Evolutionary conservation across 345 rosid species (phyloP), one percentile per base, ranked within the genome.

Genomic region (Populus deltoides): DNA sequence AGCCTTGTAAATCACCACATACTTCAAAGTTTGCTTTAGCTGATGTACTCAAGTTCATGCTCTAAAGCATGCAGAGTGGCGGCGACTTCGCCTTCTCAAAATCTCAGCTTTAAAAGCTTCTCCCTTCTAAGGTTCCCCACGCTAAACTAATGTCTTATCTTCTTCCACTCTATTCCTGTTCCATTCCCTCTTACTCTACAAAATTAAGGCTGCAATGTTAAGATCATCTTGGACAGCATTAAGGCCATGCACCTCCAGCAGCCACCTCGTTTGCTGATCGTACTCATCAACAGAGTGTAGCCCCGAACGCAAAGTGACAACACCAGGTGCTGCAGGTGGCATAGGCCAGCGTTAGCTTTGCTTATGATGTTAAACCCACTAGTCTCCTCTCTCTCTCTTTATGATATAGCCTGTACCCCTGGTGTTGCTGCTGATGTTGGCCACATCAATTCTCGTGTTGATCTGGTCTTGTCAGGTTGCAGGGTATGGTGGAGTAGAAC

Each of bases 321-420:
- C 17, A 49, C 22, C 6, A 5, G 55, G 55, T 49, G 55, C 55
- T 81, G 75, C 5, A 63, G 83, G 88, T 47, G 86, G 85, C 39
- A 86, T 83, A 55, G 86, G 88, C 65, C 85, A 83, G 86, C 33
- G 5, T 72, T 86, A 20, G 62, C 84, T 17, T 77, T 83, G 5
- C 84, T 83, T 22, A 83, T 86, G 83, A 83, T 83, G 76, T 81
- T 86, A 41, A 83, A 83, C 61, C 86, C 88, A 7, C 81, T 83
- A 18, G 86, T 83, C 75, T 83, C 88, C 20, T 66, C 39, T 24
- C 88, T 81, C 79, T 83, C 51, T 17, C 49, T 45, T 15, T 45
- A 83, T 69, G 88, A 83, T 67, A 78, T 83, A 47, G 83, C 83
- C 66, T 79, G 81, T 24, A 83, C 88, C 29, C 86, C 85, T 13